Conservation (phyloP, 768 basidiomycete genomes). For the Phaeotremella fagi region DNA sequence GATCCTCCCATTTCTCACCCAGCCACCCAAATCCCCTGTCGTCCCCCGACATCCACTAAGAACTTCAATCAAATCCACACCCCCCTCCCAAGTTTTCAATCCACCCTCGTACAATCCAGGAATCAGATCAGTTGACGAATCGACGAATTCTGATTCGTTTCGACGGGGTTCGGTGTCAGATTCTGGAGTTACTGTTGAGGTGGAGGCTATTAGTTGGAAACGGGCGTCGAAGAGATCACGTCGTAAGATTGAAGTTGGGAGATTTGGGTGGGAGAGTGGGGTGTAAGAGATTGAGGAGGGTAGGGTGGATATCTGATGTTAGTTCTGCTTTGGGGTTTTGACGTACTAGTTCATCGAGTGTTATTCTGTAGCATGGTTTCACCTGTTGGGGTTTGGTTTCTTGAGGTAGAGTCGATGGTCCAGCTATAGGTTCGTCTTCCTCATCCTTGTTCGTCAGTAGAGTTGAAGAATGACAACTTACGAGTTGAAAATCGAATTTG, state of each 20-base stretch:
- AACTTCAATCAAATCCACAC: slow-evolving; percentile 74
- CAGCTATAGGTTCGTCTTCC: background rate
- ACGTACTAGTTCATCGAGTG: slow-evolving; percentile 41
- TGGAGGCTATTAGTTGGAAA: slow-evolving; percentile 78
- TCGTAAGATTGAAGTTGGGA: slow-evolving; percentile 55
- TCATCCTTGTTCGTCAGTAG: slow-evolving; percentile 17
- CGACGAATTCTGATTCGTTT: slow-evolving; percentile 56
- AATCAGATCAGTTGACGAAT: slow-evolving; percentile 81
- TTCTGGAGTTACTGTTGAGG: slow-evolving; percentile 1
- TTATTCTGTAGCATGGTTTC: slow-evolving; percentile 15
- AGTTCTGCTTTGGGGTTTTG: slow-evolving; percentile 53
- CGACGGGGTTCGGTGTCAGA: background rate
- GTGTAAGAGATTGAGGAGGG: slow-evolving; percentile 78
- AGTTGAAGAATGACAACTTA: slow-evolving; percentile 8
- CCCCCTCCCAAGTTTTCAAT: slow-evolving; percentile 96
- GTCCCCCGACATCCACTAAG: slow-evolving; percentile 35
- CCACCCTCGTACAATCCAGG: slow-evolving; percentile 94
- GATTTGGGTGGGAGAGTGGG: slow-evolving; percentile 57
- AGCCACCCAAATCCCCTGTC: slow-evolving; percentile 19
- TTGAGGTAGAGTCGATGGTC: background rate
- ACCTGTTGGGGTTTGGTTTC: slow-evolving; percentile 36
- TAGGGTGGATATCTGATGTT: slow-evolving; percentile 62
- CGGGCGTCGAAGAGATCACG: slow-evolving; percentile 92
- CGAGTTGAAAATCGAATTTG: slow-evolving; percentile 67
- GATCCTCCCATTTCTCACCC: slow-evolving; percentile 55